phyloP scores from a whole-genome alignment of 768 basidiomycete genomes.

The Trametes maxima region DNA sequence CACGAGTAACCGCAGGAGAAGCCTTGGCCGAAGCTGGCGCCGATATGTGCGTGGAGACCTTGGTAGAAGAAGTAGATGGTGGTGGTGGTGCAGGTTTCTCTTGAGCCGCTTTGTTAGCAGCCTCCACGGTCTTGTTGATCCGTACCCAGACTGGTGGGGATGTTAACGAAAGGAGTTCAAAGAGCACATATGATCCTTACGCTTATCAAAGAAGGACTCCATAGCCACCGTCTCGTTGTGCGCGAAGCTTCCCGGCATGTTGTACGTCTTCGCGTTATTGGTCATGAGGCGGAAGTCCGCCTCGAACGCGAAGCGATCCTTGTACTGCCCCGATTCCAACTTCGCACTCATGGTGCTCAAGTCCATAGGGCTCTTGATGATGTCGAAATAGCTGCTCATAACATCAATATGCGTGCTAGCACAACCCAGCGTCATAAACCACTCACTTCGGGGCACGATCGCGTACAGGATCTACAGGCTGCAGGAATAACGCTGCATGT shows the following conservation, averaged over 20 bases:
- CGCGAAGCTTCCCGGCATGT: slow-evolving; percentile 67
- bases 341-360: slow-evolving; percentile 87
- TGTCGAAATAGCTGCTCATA: slow-evolving; percentile 76
- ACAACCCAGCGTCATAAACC: not conserved
- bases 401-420: not conserved
- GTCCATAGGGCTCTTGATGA: slow-evolving; percentile 95
- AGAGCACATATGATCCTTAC: slow-evolving; percentile 47
- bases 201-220: slow-evolving; percentile 83
- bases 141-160: slow-evolving; percentile 74
- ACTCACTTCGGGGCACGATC: slow-evolving; percentile 84
- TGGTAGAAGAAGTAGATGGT: slow-evolving; percentile 19
- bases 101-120: slow-evolving; percentile 50
- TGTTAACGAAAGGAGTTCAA: slow-evolving; percentile 2
- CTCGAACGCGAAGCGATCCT: slow-evolving; percentile 80
- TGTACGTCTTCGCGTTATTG: slow-evolving; percentile 85
- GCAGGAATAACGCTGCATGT: slow-evolving; percentile 71
- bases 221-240: slow-evolving; percentile 75
- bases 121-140: slow-evolving; percentile 81
- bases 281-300: slow-evolving; percentile 89
- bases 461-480: slow-evolving; percentile 95
- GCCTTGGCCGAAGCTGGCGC: slow-evolving; percentile 9
- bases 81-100: slow-evolving; percentile 18
- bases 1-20: slow-evolving; percentile 23
- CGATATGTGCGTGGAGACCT: slow-evolving; percentile 8
- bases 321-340: slow-evolving; percentile 83